Percentiles rank a stretch among this genome's conserved stretches.
Conservation (phyloP, 2,329 filamentous ascomycete species). For the Sporothrix humicola region DNA sequence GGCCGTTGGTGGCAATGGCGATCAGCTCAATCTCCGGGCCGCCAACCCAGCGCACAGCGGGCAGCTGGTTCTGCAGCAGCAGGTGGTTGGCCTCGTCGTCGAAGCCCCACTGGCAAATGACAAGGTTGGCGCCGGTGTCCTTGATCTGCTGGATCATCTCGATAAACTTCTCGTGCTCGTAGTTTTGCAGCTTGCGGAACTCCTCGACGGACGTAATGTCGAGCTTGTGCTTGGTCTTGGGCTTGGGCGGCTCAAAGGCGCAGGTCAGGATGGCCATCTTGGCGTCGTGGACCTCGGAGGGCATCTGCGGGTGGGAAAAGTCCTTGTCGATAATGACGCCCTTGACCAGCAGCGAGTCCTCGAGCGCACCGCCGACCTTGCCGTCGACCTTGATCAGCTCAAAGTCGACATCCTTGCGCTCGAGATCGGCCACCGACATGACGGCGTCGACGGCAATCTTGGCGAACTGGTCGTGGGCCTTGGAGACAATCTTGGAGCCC, state of each 20-base stretch:
- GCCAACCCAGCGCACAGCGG: constrained; percentile 96
- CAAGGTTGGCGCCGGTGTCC: constrained; percentile 93
- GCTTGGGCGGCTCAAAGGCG: constrained; percentile 97
- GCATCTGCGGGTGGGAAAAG: constrained; percentile 99
- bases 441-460: constrained; percentile 97
- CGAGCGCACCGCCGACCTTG: constrained; percentile 91
- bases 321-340: constrained; percentile 99
- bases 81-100: constrained; percentile 99
- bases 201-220: constrained; percentile 97
- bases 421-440: constrained; percentile 91
- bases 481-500: constrained; percentile 98
- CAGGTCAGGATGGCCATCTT: constrained; percentile 98
- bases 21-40: constrained; percentile 98
- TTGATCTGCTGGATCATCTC: constrained; percentile 99
- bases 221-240: constrained; percentile 99
- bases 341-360: constrained; percentile 93
- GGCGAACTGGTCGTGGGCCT: constrained; percentile 97
- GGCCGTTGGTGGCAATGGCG: constrained; percentile 96
- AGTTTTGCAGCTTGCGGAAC: constrained; percentile 96
- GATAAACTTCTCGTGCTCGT: constrained; percentile 94
- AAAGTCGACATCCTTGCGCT: constrained; percentile 97
- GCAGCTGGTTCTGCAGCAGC: constrained; percentile 92
- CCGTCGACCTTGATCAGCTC: constrained; percentile 99
- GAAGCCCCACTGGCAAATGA: constrained; percentile 99
- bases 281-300: constrained; percentile 89